Evolutionary conservation across 164 flowering plant species (phyloP).

Genomic region (Magnolia kwangsiensis): DNA sequence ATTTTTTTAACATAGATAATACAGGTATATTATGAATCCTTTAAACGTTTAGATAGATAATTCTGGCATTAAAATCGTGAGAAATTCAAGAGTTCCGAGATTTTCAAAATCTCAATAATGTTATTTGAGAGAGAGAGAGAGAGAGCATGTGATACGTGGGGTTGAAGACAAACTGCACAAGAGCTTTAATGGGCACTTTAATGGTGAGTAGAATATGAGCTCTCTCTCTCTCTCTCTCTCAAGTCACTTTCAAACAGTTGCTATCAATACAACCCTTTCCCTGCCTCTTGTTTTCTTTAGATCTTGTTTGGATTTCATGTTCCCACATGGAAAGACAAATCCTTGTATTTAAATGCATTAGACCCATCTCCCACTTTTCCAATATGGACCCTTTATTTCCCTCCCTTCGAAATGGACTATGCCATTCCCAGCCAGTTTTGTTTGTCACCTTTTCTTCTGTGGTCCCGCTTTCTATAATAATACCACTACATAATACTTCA

Average conservation of each 20-base stretch:
- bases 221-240: background rate
- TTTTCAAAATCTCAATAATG: no score
- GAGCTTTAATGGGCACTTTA: background rate
- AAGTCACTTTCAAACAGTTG: constrained; percentile 13
- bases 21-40: no score
- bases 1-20: no score
- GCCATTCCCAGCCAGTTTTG: background rate
- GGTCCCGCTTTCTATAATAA: background rate
- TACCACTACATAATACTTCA: background rate
- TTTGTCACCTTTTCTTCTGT: background rate
- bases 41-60: no score
- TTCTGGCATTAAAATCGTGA: no score
- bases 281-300: constrained; percentile 13
- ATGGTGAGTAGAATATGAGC: background rate
- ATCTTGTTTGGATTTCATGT: constrained; percentile 18
- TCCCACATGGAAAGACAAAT: constrained; percentile 9
- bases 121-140: background rate
- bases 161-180: no score
- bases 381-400: background rate
- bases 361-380: background rate
- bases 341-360: constrained; percentile 3
- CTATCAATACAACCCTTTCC: constrained; percentile 12
- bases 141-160: background rate
- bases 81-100: no score
- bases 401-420: background rate